A percentile compares a stretch with the other conserved stretches of the same genome.
Conservation (phyloP, 2,329 filamentous ascomycete genomes). For the Pseudocercospora fuligena region DNA sequence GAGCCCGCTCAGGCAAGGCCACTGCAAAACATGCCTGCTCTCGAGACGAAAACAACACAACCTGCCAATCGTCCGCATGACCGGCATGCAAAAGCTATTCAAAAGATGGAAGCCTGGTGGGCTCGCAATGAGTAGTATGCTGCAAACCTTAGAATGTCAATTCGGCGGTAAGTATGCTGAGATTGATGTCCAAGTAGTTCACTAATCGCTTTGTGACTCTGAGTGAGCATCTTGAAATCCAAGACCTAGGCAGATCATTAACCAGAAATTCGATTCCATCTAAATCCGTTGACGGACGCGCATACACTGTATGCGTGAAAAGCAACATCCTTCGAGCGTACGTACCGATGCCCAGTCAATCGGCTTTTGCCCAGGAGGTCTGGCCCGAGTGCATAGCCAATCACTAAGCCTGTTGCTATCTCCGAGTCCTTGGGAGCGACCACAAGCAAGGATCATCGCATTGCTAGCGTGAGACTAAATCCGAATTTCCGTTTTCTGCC, state of each 20-base stretch:
- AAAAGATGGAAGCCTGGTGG: too few species aligned
- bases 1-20: not conserved
- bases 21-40: not conserved
- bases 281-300: slow-evolving; percentile 7
- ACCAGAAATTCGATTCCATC: not conserved
- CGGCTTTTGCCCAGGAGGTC: not conserved
- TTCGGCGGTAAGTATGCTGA: not conserved
- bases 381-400: not conserved
- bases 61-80: too few species aligned
- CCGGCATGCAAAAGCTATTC: too few species aligned
- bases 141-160: too few species aligned
- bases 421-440: not conserved
- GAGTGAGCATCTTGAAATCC: not conserved
- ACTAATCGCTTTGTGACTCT: not conserved
- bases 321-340: not conserved
- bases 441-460: not conserved
- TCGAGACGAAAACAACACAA: not conserved
- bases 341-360: slow-evolving; percentile 1
- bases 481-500: not conserved
- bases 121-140: too few species aligned
- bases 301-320: not conserved
- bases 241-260: not conserved
- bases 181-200: not conserved
- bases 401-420: not conserved
- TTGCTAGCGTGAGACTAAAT: not conserved